Percentiles rank a stretch among this genome's conserved stretches.
phyloP scores from a whole-genome alignment of 192 early-diverging fungal species.

The Diversispora epigaea region DNA sequence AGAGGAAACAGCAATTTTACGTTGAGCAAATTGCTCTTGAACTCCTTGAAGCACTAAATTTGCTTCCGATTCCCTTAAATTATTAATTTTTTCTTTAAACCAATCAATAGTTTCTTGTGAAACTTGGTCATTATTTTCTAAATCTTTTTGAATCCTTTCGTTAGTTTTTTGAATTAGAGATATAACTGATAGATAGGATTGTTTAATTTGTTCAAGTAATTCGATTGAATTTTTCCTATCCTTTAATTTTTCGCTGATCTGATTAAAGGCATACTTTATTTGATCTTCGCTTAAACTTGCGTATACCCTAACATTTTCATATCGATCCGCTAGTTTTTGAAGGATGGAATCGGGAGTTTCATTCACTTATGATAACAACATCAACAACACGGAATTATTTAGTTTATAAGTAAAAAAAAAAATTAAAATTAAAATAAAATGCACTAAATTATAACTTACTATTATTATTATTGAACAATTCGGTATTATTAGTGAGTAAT shows the following conservation, averaged over 20 bases:
- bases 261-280: background rate
- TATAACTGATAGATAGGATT: background rate
- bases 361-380: background rate
- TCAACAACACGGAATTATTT: too few species aligned
- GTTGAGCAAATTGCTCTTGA: slow-evolving; percentile 8
- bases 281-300: slow-evolving; percentile 21
- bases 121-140: background rate
- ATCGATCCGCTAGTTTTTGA: background rate
- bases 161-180: slow-evolving; percentile 4
- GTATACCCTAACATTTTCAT: background rate
- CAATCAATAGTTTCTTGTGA: slow-evolving; percentile 22
- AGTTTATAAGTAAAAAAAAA: background rate
- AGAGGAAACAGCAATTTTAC: background rate
- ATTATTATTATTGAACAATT: background rate
- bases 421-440: background rate
- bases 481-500: background rate
- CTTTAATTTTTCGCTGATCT: background rate
- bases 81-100: slow-evolving; percentile 20
- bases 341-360: background rate
- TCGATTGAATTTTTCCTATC: background rate
- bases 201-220: background rate
- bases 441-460: too few species aligned
- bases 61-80: background rate
- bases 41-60: background rate
- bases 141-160: slow-evolving; percentile 7